A percentile compares a stretch with the other conserved stretches of the same genome.
phyloP scores from a whole-genome alignment of 768 basidiomycete species.

The Trametes coccinea region DNA sequence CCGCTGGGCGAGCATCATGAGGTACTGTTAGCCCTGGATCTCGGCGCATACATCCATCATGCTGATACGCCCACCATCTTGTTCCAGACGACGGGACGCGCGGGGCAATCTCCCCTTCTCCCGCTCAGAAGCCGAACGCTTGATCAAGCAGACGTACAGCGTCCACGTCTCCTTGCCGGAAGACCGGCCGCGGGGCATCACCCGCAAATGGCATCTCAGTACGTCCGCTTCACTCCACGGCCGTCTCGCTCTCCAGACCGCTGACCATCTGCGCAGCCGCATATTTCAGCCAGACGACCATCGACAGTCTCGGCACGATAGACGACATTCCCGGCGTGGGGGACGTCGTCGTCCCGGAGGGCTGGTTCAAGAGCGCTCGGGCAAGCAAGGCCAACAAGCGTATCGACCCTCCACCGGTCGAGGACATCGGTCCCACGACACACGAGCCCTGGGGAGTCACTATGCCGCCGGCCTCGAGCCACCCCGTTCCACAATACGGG shows the following conservation, averaged over 20 bases:
- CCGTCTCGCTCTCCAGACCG: not conserved
- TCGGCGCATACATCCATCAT: not conserved
- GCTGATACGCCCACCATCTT: not conserved
- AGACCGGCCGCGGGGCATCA: conserved; percentile 42
- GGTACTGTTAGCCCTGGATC: conserved; percentile 20
- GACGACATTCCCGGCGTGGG: conserved; percentile 69
- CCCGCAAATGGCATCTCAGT: conserved; percentile 57
- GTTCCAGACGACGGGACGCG: conserved; percentile 41
- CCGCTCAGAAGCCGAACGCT: conserved; percentile 37
- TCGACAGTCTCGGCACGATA: conserved; percentile 70
- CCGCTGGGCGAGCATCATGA: conserved; percentile 57
- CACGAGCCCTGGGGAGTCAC: conserved; percentile 28
- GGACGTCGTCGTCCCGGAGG: conserved; percentile 68
- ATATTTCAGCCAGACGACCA: conserved; percentile 78
- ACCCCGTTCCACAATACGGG: conserved; percentile 10
- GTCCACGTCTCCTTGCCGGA: conserved; percentile 49
- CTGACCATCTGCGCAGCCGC: conserved; percentile 51
- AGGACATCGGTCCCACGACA: conserved; percentile 24
- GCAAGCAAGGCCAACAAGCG: conserved; percentile 51
- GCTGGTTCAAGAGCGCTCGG: conserved; percentile 78
- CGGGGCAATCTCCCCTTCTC: conserved; percentile 38
- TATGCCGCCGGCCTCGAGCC: conserved; percentile 12
- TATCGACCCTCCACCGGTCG: conserved; percentile 24
- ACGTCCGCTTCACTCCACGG: conserved; percentile 25
- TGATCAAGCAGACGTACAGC: conserved; percentile 58